Evolutionary conservation across 1,284 basidiomycete genomes (phyloP), one percentile per base, ranked within the genome.

Genomic region (Golubevia sp.): DNA sequence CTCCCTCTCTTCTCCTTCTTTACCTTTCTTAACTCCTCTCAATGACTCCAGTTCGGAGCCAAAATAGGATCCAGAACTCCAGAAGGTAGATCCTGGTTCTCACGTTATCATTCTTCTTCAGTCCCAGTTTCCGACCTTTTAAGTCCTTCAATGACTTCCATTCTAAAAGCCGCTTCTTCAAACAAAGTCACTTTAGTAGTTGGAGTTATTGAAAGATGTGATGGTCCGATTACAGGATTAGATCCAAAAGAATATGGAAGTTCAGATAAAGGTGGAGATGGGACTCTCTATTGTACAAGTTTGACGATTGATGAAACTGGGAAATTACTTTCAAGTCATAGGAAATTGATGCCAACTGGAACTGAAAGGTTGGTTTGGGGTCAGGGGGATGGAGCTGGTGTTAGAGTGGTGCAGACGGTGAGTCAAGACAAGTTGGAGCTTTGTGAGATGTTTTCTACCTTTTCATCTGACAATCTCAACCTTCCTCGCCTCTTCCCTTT

Each of bases 261-360:
- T 57, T 55, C 25, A 8, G 58, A 58, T 7, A 53, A 88, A 21
- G 86, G 86, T 18, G 74, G 82, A n/a, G 73, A 73, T 1, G 89
- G 89, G 0, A 91, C 90, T 0, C 84, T 91, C 44, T 92, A 90
- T 76, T 91, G 91, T 83, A 89, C 90, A 0, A 88, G 84, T 25
- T 85, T 91, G 27, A 90, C 91, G 70, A 86, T 91, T 27, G 87
- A 88, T 59, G 89, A 89, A 0, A 67, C 73, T 11, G 84, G 87
- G n/a, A 88, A 88, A 6, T 86, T 89, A 48, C 80, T 91, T 11
- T 87, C 86, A 11, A 90, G 89, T 69, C 90, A 91, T 76, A 85
- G 91, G n/a, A 92, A 92, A 81, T 79, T 92, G 25, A 86, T 90
- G 78, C 91, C 91, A 0, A 92, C 91, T 2, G 91, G 86, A 0